Evolutionary conservation across 352 stramenopile species (phyloP).

Genomic region (Phytophthora syringae): DNA sequence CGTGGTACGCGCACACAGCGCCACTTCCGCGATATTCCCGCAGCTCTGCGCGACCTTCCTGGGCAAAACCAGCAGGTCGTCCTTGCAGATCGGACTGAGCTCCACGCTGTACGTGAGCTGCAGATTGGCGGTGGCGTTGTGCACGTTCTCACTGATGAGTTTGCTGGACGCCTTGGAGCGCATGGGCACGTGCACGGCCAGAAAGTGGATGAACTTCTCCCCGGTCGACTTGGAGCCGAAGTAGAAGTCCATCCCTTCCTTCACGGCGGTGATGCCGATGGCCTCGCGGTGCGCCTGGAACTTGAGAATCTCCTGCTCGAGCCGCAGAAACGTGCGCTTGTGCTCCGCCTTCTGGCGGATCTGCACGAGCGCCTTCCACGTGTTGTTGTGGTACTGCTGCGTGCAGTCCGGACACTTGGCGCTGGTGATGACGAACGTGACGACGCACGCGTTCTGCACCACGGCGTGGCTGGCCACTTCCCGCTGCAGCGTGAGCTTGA

Average conservation of each 20-base stretch:
- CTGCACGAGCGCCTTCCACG: conserved; percentile 74
- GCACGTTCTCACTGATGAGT: conserved; percentile 77
- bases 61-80: conserved; percentile 74
- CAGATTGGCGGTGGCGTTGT: conserved; percentile 67
- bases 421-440: conserved; percentile 71
- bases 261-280: conserved; percentile 64
- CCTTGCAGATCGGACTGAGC: conserved; percentile 75
- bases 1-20: conserved; percentile 68
- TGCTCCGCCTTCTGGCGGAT: conserved; percentile 79
- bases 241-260: conserved; percentile 87
- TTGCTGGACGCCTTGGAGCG: conserved; percentile 75
- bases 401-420: conserved; percentile 77
- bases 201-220: conserved; percentile 72
- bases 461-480: conserved; percentile 78
- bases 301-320: conserved; percentile 83
- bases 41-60: conserved; percentile 63
- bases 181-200: conserved; percentile 67
- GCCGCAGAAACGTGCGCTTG: conserved; percentile 75
- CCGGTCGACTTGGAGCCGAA: conserved; percentile 62
- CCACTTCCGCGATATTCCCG: conserved; percentile 70
- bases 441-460: conserved; percentile 69
- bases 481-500: conserved; percentile 71
- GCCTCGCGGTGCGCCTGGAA: conserved; percentile 69
- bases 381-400: conserved; percentile 75
- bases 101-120: conserved; percentile 78